These are phyloP conservation scores for Graphilbum ipis-grandicollis DNA, from an alignment of 2,329 filamentous ascomycete genomes.

Conservation along the genomic window DNA sequence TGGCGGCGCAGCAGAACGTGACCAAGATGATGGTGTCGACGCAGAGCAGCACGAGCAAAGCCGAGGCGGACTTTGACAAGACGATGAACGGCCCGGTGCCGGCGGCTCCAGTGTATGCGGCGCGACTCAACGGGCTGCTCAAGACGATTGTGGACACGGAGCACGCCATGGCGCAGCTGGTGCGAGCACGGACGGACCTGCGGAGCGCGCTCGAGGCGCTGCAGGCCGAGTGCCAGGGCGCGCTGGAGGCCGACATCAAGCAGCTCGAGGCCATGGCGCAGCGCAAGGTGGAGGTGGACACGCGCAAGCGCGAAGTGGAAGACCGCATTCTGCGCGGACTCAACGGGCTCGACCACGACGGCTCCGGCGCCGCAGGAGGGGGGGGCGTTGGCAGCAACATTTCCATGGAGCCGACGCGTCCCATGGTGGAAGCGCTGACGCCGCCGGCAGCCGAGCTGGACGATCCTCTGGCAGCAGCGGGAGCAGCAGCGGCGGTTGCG, in stretches of 20 bases:
- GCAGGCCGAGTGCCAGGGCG: slow-evolving; percentile 53
- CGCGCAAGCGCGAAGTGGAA: slow-evolving; percentile 77
- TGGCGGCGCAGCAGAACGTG: slow-evolving; percentile 54
- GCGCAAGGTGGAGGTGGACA: slow-evolving; percentile 58
- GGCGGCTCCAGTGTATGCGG: slow-evolving; percentile 78
- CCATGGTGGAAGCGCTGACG: slow-evolving; percentile 51
- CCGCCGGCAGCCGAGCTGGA: slow-evolving; percentile 4
- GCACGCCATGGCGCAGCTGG: slow-evolving; percentile 71
- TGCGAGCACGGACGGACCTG: slow-evolving; percentile 66
- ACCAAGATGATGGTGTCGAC: slow-evolving; percentile 54
- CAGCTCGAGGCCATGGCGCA: slow-evolving; percentile 44
- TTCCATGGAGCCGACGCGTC: slow-evolving; percentile 47
- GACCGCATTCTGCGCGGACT: slow-evolving; percentile 78
- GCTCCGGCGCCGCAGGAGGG: slow-evolving; percentile 29
- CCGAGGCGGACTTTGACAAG: slow-evolving; percentile 71
- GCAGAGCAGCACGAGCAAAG: slow-evolving; percentile 49
- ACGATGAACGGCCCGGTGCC: slow-evolving; percentile 39
- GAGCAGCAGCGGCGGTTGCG: not conserved
- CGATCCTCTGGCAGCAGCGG: not conserved
- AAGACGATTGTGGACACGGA: slow-evolving; percentile 81
- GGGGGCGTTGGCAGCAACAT: slow-evolving; percentile 28
- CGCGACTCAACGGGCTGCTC: slow-evolving; percentile 73
- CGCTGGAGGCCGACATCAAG: slow-evolving; percentile 52
- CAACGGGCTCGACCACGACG: slow-evolving; percentile 37
- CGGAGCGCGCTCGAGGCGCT: slow-evolving; percentile 71